Base-by-base conservation (phyloP, 2,329 filamentous ascomycete species). In the Cladosporium sp. region DNA sequence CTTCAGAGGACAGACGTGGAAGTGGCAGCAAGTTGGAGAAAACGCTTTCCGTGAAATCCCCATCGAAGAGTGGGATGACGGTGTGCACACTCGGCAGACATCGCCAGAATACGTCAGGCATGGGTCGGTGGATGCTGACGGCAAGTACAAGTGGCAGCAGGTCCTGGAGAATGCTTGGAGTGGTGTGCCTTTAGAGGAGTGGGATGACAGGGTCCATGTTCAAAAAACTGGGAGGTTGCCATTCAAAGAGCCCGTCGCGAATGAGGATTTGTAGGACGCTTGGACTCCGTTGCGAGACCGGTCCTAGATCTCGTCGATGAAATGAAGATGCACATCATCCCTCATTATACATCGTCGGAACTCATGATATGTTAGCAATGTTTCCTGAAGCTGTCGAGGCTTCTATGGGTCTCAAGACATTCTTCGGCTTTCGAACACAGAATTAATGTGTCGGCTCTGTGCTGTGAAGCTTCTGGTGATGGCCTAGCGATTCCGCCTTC, bases 1-100 rank as follows among this genome's bases (percentile, higher is more conserved):
- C 29, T 65, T 65, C 33, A 31, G 57, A 4, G 64, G 64, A 2
- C 12, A 35, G 18, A 29, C 28, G 29, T 65, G 64, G 64, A 65
- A 62, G 33, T 65, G 64, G 64, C 64, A 65, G 58, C 64, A 65
- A 28, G 26, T 65, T 29, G 64, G 46, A 6, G 28, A 12, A 29
- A 37, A 49, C 16, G 31, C 28, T 21, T 62, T 65, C n/a, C 40
- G 57, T 8, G 64, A 65, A 40, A 40, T 65, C 7, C 56, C 64
- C 16, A 62, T 65, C 12, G 57, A 65, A 28, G 56, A 62, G 31
- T 65, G 64, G 64, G 37, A 46, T 23, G 64, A 62, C 26, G 46
- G 6, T 4, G 8, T 60, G 57, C 37, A 60, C 21, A n/a, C n/a
- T 29, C 57, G 5, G 37, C 16, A n/a, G 21, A 46, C 23, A 12